A percentile compares a stretch with the other conserved stretches of the same genome.
phyloP scores from a whole-genome alignment of 495 filamentous ascomycete species.

The Aspergillus bertholletiae region DNA sequence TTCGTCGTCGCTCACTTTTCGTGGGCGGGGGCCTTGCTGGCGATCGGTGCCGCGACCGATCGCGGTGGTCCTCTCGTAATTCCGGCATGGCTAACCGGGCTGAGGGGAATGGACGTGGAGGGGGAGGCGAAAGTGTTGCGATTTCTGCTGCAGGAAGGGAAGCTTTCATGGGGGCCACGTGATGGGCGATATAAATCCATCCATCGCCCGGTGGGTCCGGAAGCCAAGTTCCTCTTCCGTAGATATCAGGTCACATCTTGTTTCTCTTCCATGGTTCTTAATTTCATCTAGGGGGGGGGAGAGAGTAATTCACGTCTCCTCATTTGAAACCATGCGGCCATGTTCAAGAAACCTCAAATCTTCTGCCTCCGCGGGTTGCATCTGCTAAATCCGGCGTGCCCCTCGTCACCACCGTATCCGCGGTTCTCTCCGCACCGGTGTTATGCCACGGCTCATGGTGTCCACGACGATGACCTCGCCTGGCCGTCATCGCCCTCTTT shows the following conservation, averaged over 20 bases:
- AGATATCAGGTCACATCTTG: neutral
- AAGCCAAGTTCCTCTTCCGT: too few species aligned
- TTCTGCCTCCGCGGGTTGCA: conserved; percentile 24
- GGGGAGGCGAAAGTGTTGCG: too few species aligned
- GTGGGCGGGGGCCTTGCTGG: conserved; percentile 17
- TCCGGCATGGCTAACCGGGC: conserved; percentile 26
- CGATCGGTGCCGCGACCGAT: conserved; percentile 20
- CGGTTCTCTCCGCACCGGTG: conserved; percentile 5
- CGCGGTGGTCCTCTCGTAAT: conserved; percentile 15
- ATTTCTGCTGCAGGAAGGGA: too few species aligned
- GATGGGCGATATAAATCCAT: too few species aligned
- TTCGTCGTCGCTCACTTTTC: conserved; percentile 24
- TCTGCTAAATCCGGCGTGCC: conserved; percentile 24
- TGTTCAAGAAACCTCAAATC: conserved; percentile 32
- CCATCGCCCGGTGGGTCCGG: too few species aligned
- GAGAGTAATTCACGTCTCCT: conserved; percentile 10
- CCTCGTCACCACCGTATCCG: conserved; percentile 15
- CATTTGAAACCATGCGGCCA: conserved; percentile 36
- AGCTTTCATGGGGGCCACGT: too few species aligned
- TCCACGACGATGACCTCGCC: conserved; percentile 22
- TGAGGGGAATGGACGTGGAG: too few species aligned
- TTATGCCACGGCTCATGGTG: conserved; percentile 32
- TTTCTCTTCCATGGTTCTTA: neutral
- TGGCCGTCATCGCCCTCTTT: conserved; percentile 36
- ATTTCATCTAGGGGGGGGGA: conserved; percentile 1